Conservation (phyloP, 2,329 filamentous ascomycete genomes). For the Leptographium wingfieldii region DNA sequence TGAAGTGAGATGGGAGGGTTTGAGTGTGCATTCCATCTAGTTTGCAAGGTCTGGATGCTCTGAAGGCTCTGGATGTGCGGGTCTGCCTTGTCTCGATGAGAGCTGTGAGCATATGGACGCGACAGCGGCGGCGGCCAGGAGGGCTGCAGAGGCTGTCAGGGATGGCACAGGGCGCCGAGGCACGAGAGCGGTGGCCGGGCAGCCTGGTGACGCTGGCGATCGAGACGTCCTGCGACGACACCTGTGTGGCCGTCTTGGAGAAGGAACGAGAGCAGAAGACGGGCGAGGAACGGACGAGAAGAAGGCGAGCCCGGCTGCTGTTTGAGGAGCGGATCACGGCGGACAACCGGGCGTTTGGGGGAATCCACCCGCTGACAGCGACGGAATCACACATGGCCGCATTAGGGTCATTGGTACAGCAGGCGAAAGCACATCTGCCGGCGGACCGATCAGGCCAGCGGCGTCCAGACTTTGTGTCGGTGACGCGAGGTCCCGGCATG, state of each 20-base stretch:
- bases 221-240: constrained; percentile 86
- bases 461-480: constrained; percentile 61
- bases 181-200: constrained; percentile 4
- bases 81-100: neutral
- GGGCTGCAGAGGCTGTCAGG: neutral
- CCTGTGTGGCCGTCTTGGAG: constrained; percentile 71
- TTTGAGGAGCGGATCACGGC: constrained; percentile 76
- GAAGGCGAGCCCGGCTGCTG: constrained; percentile 43
- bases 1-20: neutral
- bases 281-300: neutral
- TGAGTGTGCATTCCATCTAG: neutral
- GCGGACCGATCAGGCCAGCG: neutral
- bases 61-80: too few relatives aligned
- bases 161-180: neutral
- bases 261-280: constrained; percentile 23
- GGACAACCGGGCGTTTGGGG: constrained; percentile 60
- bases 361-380: constrained; percentile 68
- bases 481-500: constrained; percentile 88
- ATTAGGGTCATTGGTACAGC: constrained; percentile 54
- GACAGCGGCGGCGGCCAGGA: neutral
- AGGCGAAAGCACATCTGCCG: constrained; percentile 45
- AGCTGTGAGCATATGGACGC: neutral
- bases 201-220: constrained; percentile 49
- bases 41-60: neutral
- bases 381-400: constrained; percentile 62